Evolutionary conservation across 2,329 filamentous ascomycete genomes (phyloP), one percentile per base, ranked within the genome.

Genomic region (Colletotrichum horii): DNA sequence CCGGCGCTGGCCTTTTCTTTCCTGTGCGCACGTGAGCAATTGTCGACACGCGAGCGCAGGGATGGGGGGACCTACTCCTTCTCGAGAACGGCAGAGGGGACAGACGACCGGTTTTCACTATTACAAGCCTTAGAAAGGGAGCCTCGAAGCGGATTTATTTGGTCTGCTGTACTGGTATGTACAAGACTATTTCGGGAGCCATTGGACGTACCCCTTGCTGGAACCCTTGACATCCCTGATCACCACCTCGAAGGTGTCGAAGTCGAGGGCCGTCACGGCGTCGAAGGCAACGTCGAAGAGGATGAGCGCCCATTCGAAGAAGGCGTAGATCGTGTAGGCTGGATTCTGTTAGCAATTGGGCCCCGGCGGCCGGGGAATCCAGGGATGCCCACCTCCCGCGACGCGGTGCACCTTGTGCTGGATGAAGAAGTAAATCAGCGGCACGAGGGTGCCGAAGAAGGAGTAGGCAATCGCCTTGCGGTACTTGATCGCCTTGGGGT

Each of bases 241-340:
- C 79, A 96, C 90, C 81, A 99, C 88, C 84, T 98, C 96, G 82
- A 98, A 94, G 70, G 93, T 92, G 77, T 93, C 90, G 87, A 98
- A 99, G 87, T 99, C 97, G 81, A 98, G 88, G 73, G 95, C 94
- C 14, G 97, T 98, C 75, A 98, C 94, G 68, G 97, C 95, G 87
- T 99, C 97, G 86, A 99, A 99, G 34, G 91, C 96, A 74, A 99
- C 96, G 84, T 99, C 97, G 83, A 98, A 95, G 79, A 99, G 88
- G 82, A 99, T 96, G 77, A 99, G 89, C 26, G 96, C 89, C 97
- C 97, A 99, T 85, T 99, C 97, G 85, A 98, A 98, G 86, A 99
- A 98, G 78, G 97, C 94, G 85, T 99, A 99, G 68, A 90, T 98
- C 2, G 97, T 99, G 86, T 99, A 99, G 36, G 97, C 97, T 98